Evolutionary conservation across 2,329 filamentous ascomycete species (phyloP), one percentile per base, ranked within the genome.

Genomic region (Fusarium piperis): DNA sequence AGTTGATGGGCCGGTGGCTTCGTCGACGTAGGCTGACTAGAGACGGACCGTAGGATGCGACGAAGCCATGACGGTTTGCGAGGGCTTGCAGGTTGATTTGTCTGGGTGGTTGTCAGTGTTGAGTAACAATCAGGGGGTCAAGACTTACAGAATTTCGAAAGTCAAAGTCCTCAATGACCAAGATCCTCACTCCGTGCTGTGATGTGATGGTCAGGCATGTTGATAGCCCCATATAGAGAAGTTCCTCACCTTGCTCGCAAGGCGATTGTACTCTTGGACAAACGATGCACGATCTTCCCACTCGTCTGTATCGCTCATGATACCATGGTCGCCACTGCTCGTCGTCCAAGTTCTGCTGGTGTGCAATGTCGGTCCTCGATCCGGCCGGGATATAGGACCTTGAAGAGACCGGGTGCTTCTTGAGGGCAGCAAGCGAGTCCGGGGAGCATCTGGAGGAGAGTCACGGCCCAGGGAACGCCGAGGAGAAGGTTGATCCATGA

Each of bases 311-410:
- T 89, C 86, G 20, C 82, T 84, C 33, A 85, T 75, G 16, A 84
- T 75, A 3, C 82, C 85, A 18, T 83, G 73, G 33, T 87, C 87
- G 39, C 85, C 86, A 62, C 85, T 88, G 44, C 86, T 87, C 18
- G 87, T 86, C 1, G 87, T 85, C 89, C 89, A 91, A 4, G 87
- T 90, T 44, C 83, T 85, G 75, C 86, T 89, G 69, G 81, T 86
- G 59, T 77, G 78, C 56, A 81, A 72, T 26, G 71, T 77, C 20
- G 69, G 61, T 18, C 70, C 69, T 18, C 65, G 65, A 26, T 62
- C 66, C 15, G 75, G 75, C 36, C 78, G 76, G 13, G 77, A 41
- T 15, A 73, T 76, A 12, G 72, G 64, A 52, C 70, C 75, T 44
- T 78, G 78, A 2, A 79, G 74, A 10, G 78, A 78, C 4, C 72